Base-by-base conservation (phyloP, 345 rosid species). In the Orychophragmus violaceus region DNA sequence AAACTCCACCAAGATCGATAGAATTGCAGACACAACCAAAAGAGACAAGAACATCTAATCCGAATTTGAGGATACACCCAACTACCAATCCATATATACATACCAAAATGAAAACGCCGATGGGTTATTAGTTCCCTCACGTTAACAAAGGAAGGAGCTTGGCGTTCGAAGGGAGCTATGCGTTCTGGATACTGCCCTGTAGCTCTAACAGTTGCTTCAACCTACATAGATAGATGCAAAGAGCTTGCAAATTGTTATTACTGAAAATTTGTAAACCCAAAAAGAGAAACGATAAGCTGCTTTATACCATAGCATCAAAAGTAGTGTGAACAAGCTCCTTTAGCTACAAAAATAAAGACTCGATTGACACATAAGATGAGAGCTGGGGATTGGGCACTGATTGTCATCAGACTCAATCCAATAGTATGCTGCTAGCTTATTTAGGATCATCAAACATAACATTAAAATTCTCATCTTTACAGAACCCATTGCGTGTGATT, bases 141-240 rank as follows among this genome's bases (percentile, higher is more conserved):
- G n/a, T n/a, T n/a, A n/a, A n/a, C n/a, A n/a, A n/a, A n/a, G n/a
- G n/a, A n/a, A n/a, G n/a, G n/a, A n/a, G n/a, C n/a, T n/a, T n/a
- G n/a, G n/a, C n/a, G n/a, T n/a, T n/a, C n/a, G n/a, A n/a, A n/a
- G n/a, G n/a, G n/a, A n/a, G n/a, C 98, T 0, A 84, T 64, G 58
- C 97, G 83, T 64, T 90, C 97, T 6, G 98, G 98, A 63, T 85
- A 90, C 66, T 82, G 91, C 59, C 89, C 90, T 35, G 89, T 85
- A 45, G 88, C 90, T 71, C 89, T 81, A 48, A 89, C 91, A 18
- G 84, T 83, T 32, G 94, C 88, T 72, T 79, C 92, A 78, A 86
- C 87, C 87, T 86, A 50, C 22, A 48, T 21, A 32, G 36, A 32
- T 9, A 32, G n/a, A n/a, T 5, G 53, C 17, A 51, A 12, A 3